A percentile compares a stretch with the other conserved stretches of the same genome.
phyloP scores from a whole-genome alignment of 2,329 filamentous ascomycete species.

The Cryphonectria japonica region DNA sequence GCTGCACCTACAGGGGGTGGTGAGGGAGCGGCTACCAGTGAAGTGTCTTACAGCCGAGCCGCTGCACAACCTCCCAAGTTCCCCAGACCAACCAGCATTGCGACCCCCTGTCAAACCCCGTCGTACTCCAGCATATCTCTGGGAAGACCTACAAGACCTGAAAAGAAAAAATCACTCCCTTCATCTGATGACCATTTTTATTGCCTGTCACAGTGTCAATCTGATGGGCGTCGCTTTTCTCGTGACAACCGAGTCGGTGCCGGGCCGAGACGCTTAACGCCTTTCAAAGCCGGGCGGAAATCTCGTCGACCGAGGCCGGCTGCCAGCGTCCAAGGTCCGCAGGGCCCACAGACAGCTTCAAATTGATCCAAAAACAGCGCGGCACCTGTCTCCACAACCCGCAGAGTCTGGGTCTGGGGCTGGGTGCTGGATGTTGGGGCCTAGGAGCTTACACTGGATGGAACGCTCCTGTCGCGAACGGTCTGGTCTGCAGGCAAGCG shows the following conservation, averaged over 20 bases:
- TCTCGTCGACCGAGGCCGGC: constrained; percentile 29
- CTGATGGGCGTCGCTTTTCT: constrained; percentile 15
- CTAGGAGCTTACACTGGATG: neutral
- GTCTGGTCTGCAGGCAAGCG: constrained; percentile 24
- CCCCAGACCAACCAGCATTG: neutral
- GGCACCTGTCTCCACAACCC: constrained; percentile 16
- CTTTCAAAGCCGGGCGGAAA: constrained; percentile 31
- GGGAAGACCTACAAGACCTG: neutral
- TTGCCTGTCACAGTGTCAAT: constrained; percentile 14
- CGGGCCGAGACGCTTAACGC: constrained; percentile 30
- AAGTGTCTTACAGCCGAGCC: neutral
- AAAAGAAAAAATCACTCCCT: neutral
- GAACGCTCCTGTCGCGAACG: constrained; percentile 9
- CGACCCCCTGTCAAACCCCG: neutral
- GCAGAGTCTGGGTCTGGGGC: neutral
- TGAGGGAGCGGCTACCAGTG: neutral
- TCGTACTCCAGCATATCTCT: neutral
- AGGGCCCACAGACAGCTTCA: constrained; percentile 26
- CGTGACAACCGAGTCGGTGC: constrained; percentile 22
- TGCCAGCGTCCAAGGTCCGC: constrained; percentile 7
- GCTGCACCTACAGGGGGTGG: neutral
- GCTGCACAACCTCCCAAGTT: neutral
- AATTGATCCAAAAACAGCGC: constrained; percentile 25
- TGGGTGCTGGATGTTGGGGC: constrained; percentile 1
- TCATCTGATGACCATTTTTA: neutral